Conservation (phyloP, 108 stramenopile species). For the Asterionellopsis glacialis region DNA sequence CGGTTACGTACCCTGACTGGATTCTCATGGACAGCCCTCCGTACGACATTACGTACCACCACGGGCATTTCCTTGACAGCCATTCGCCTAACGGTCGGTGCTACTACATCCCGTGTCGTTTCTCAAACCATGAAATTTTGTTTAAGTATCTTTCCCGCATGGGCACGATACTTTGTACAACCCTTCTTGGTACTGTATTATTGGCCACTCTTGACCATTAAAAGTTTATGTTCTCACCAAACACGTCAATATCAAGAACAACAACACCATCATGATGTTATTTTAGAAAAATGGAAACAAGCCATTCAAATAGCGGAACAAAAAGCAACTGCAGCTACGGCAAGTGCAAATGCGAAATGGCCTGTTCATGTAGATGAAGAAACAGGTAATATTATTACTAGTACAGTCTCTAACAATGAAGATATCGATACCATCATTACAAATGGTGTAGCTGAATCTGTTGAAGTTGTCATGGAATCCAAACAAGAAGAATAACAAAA, state of each 20-base stretch:
- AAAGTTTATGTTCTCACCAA: background rate
- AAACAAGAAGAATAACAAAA: too few relatives aligned
- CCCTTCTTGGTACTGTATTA: conserved; percentile 67
- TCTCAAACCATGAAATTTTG: conserved; percentile 17
- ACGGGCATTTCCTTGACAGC: conserved; percentile 60
- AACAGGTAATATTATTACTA: too few relatives aligned
- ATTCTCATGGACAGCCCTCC: conserved; percentile 57
- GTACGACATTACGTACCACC: conserved; percentile 21
- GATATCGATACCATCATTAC: too few relatives aligned
- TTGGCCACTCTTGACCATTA: conserved; percentile 39
- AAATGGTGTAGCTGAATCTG: too few relatives aligned
- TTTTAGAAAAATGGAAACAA: too few relatives aligned
- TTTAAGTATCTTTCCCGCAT: conserved; percentile 26
- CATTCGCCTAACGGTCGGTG: conserved; percentile 18
- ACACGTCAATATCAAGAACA: background rate
- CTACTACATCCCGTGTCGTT: conserved; percentile 24
- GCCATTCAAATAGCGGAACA: too few relatives aligned
- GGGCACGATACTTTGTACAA: conserved; percentile 60
- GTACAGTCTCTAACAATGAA: too few relatives aligned
- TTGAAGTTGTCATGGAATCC: too few relatives aligned
- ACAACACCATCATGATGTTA: background rate
- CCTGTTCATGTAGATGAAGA: too few relatives aligned
- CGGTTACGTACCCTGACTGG: conserved; percentile 48
- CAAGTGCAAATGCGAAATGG: too few relatives aligned
- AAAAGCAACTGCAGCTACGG: too few relatives aligned